These are phyloP conservation scores for Chlamydomonas reinhardtii DNA, from an alignment of 163 green algal genomes.

Conservation along the genomic window DNA sequence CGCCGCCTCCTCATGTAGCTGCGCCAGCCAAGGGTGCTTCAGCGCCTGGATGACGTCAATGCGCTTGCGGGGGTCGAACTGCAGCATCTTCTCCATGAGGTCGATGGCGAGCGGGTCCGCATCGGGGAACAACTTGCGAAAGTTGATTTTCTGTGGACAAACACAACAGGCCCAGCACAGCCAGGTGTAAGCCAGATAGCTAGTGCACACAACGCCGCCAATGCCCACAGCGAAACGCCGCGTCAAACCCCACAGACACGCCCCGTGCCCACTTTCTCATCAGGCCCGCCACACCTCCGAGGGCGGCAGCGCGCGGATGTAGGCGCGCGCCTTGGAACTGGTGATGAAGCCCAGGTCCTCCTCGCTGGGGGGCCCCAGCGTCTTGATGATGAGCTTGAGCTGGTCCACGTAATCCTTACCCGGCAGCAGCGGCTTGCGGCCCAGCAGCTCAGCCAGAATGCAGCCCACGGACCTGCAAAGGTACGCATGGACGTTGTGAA, in stretches of 20 bases:
- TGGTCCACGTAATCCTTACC: conserved; percentile 99
- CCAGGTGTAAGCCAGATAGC: too few relatives aligned
- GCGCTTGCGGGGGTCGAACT: conserved; percentile 94
- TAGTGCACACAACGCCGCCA: too few relatives aligned
- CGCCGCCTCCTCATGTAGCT: conserved; percentile 89
- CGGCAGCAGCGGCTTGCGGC: conserved; percentile 88
- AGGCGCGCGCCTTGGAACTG: conserved; percentile 86
- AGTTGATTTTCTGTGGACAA: conserved; percentile 70
- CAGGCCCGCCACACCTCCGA: conserved; percentile 62
- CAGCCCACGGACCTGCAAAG: conserved; percentile 84
- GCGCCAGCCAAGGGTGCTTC: conserved; percentile 91
- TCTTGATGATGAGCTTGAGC: conserved; percentile 95
- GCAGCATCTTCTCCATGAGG: conserved; percentile 95
- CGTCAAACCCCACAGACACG: too few relatives aligned
- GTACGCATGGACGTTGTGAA: too few relatives aligned
- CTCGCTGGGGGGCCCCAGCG: conserved; percentile 89
- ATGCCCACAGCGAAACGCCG: too few relatives aligned
- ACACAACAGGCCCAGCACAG: neutral
- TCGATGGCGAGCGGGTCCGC: conserved; percentile 89
- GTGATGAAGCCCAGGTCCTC: conserved; percentile 94
- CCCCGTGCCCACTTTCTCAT: too few relatives aligned
- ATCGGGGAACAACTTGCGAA: conserved; percentile 84
- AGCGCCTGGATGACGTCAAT: conserved; percentile 91
- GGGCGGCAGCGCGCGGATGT: conserved; percentile 88
- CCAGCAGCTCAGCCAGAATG: conserved; percentile 98